Conservation (phyloP, 495 filamentous ascomycete species). For the Neohortaea acidophila region DNA sequence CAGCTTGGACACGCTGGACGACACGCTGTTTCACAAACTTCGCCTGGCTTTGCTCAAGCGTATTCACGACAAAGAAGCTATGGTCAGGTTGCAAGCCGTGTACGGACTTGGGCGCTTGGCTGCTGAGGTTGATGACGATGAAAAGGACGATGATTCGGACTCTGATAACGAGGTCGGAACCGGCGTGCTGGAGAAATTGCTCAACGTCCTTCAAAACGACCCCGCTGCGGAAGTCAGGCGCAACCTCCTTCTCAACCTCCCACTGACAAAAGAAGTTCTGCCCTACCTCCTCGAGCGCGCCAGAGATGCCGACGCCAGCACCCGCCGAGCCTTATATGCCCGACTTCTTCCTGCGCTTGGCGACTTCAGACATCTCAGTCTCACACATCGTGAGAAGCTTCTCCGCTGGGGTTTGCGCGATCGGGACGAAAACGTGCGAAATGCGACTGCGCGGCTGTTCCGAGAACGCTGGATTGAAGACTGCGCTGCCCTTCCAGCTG, state of each 20-base stretch:
- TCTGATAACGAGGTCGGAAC: slow-evolving; percentile 39
- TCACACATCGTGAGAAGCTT: slow-evolving; percentile 92
- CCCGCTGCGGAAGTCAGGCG: slow-evolving; percentile 84
- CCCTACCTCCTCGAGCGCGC: slow-evolving; percentile 85
- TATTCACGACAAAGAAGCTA: slow-evolving; percentile 81
- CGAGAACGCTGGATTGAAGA: slow-evolving; percentile 93
- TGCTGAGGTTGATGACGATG: slow-evolving; percentile 52
- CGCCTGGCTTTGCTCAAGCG: slow-evolving; percentile 62
- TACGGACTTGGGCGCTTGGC: slow-evolving; percentile 72
- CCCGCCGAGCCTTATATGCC: slow-evolving; percentile 73
- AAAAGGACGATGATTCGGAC: slow-evolving; percentile 43
- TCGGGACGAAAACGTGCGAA: slow-evolving; percentile 84
- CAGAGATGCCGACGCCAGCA: slow-evolving; percentile 70
- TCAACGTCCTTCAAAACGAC: slow-evolving; percentile 88
- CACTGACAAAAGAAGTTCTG: slow-evolving; percentile 64
- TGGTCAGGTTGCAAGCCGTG: slow-evolving; percentile 87
- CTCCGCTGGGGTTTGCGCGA: slow-evolving; percentile 91
- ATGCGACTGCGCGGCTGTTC: slow-evolving; percentile 80
- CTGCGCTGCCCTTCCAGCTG: slow-evolving; percentile 44
- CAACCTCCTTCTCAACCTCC: slow-evolving; percentile 74
- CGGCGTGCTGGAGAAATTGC: slow-evolving; percentile 62
- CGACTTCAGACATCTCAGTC: slow-evolving; percentile 87
- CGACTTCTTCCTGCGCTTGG: slow-evolving; percentile 75
- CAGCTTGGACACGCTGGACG: slow-evolving; percentile 76
- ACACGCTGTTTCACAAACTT: slow-evolving; percentile 71